Conservation (phyloP, 257 asterid species). For the Linderniella brevidens region DNA sequence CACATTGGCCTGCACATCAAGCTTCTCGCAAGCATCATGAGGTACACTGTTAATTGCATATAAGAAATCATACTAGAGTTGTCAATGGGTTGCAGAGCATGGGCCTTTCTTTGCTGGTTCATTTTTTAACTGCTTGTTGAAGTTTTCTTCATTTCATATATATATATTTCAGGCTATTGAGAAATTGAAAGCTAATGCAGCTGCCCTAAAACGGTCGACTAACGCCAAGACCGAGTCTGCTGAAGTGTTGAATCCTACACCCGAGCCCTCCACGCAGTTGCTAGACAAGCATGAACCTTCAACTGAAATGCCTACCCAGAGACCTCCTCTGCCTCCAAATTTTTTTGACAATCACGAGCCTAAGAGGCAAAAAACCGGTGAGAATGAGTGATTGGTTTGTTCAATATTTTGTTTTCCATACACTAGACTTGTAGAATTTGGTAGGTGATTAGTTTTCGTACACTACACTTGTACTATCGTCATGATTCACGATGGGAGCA, state of each 20-base stretch:
- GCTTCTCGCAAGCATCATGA: conserved; percentile 84
- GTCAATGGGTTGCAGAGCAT: no score
- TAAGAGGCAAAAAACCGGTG: conserved; percentile 68
- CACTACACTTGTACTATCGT: conserved; percentile 2
- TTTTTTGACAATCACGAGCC: conserved; percentile 53
- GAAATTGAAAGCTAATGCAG: conserved; percentile 61
- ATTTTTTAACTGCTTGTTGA: neutral
- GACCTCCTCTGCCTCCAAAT: conserved; percentile 58
- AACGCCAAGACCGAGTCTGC: conserved; percentile 21
- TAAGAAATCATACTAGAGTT: neutral
- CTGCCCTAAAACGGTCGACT: conserved; percentile 30
- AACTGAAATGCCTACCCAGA: conserved; percentile 20
- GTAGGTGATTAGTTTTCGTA: conserved; percentile 1
- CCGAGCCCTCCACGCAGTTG: conserved; percentile 21
- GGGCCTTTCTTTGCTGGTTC: neutral
- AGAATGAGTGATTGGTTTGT: conserved; percentile 10
- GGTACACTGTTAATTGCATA: conserved; percentile 21
- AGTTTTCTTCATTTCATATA: conserved; percentile 1
- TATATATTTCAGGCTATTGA: conserved; percentile 46
- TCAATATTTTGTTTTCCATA: conserved; percentile 6
- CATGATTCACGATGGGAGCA: no score
- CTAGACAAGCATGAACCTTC: conserved; percentile 31
- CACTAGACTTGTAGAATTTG: neutral
- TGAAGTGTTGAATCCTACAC: conserved; percentile 31
- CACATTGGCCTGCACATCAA: conserved; percentile 91